Conservation (phyloP, 2,329 filamentous ascomycete genomes). For the Colletotrichum higginsianum region DNA sequence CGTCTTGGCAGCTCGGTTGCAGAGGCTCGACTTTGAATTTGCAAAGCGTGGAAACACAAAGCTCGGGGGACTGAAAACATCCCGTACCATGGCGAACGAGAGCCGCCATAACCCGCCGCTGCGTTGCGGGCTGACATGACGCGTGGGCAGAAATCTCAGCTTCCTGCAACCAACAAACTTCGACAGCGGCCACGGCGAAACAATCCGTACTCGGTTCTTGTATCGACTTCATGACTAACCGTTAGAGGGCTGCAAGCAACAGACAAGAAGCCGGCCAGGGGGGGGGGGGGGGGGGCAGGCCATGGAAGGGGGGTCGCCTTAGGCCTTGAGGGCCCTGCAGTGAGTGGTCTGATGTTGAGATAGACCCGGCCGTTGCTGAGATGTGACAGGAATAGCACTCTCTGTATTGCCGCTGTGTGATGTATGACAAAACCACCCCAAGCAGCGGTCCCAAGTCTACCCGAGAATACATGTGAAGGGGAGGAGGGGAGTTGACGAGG, state of each 20-base stretch:
- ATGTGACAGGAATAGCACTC: conserved; percentile 22
- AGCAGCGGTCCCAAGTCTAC: background rate
- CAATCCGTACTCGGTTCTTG: background rate
- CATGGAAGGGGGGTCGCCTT: too few relatives aligned
- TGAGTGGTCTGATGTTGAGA: conserved; percentile 17
- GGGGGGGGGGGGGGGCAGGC: background rate
- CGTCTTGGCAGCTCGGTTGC: background rate
- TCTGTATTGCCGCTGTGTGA: conserved; percentile 6
- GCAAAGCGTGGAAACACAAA: background rate
- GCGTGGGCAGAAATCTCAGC: background rate
- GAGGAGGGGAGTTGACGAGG: background rate
- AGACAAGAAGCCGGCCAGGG: conserved; percentile 12
- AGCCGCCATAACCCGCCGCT: background rate
- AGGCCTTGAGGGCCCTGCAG: background rate
- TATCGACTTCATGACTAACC: conserved; percentile 6
- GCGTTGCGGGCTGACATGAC: background rate
- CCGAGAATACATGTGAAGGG: background rate
- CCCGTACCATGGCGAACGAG: background rate
- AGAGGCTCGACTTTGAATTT: background rate
- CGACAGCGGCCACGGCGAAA: conserved; percentile 20
- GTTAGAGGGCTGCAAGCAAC: conserved; percentile 15
- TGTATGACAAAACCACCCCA: conserved; percentile 24
- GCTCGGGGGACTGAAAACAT: background rate
- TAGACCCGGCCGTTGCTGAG: background rate
- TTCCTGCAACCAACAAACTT: background rate